These are phyloP conservation scores for Dactylonectria estremocensis DNA, from an alignment of 2,329 filamentous ascomycete genomes.

Conservation along the genomic window DNA sequence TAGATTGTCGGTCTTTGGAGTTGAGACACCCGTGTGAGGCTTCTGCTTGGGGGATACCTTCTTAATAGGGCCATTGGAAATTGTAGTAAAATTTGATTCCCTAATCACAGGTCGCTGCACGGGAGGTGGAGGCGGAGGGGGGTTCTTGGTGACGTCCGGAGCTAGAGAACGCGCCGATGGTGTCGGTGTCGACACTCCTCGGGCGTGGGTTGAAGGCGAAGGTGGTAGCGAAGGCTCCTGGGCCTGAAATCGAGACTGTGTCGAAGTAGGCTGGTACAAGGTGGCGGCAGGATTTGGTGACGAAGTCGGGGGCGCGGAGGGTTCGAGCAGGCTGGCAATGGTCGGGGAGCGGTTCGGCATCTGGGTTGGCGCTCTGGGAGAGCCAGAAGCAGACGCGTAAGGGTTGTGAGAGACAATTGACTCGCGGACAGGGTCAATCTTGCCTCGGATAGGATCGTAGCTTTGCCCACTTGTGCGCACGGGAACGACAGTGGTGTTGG, in stretches of 20 bases:
- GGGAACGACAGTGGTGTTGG: constrained; percentile 60
- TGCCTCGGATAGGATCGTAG: constrained; percentile 92
- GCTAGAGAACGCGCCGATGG: constrained; percentile 51
- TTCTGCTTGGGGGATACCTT: constrained; percentile 66
- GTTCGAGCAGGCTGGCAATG: constrained; percentile 89
- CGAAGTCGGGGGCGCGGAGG: constrained; percentile 51
- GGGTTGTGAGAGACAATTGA: constrained; percentile 71
- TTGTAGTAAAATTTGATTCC: constrained; percentile 59
- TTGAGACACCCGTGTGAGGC: constrained; percentile 56
- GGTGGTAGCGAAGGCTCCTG: constrained; percentile 59
- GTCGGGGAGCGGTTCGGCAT: constrained; percentile 77
- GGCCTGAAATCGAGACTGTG: constrained; percentile 51
- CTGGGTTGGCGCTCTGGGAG: constrained; percentile 63
- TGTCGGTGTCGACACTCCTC: constrained; percentile 52
- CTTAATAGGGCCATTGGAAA: constrained; percentile 60
- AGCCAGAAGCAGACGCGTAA: constrained; percentile 61
- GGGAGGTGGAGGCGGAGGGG: constrained; percentile 53
- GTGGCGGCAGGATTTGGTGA: constrained; percentile 50
- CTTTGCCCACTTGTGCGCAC: constrained; percentile 82
- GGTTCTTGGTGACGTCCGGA: constrained; percentile 58
- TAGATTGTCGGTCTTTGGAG: constrained; percentile 65
- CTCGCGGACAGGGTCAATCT: constrained; percentile 75
- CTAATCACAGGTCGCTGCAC: constrained; percentile 53
- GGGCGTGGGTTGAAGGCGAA: constrained; percentile 60
- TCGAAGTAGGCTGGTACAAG: constrained; percentile 45